Evolutionary conservation across 2,329 filamentous ascomycete species (phyloP).

Genomic region (Ceratocystis eucalypticola): DNA sequence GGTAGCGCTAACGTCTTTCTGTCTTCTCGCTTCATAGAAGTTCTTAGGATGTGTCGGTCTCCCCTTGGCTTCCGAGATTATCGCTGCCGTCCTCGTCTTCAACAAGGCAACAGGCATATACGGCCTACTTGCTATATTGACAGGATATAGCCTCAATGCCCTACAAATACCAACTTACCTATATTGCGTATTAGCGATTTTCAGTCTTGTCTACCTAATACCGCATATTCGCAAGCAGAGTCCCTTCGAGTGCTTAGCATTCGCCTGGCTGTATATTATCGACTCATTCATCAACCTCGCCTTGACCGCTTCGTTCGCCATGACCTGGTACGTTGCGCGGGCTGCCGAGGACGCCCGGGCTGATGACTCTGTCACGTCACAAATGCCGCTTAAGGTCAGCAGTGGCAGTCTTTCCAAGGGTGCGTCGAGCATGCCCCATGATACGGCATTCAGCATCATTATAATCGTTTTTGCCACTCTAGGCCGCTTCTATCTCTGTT

Average conservation of each 20-base stretch:
- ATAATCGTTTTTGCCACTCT: conserved; percentile 62
- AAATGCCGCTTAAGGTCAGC: conserved; percentile 16
- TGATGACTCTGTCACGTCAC: conserved; percentile 18
- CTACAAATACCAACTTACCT: conserved; percentile 85
- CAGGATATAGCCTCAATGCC: conserved; percentile 68
- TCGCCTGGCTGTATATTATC: conserved; percentile 75
- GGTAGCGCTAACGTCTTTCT: not conserved
- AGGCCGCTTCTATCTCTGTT: conserved; percentile 67
- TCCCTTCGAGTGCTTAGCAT: conserved; percentile 63
- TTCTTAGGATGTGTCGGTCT: conserved; percentile 79
- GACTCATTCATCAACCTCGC: conserved; percentile 70
- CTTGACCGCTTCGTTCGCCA: conserved; percentile 70
- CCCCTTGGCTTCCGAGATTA: conserved; percentile 73
- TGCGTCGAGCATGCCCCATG: conserved; percentile 33
- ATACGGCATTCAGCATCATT: conserved; percentile 59
- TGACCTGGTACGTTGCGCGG: conserved; percentile 69
- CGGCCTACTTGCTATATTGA: conserved; percentile 75
- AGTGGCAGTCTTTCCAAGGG: conserved; percentile 10
- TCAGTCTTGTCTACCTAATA: conserved; percentile 53
- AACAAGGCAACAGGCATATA: conserved; percentile 90
- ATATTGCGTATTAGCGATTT: conserved; percentile 63
- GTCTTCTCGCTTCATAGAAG: conserved; percentile 38
- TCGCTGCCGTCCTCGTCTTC: conserved; percentile 68
- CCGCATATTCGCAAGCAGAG: conserved; percentile 68
- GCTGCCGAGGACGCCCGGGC: conserved; percentile 28